Conservation (phyloP, 208 protist genomes). For the Leishmania aethiopica region DNA sequence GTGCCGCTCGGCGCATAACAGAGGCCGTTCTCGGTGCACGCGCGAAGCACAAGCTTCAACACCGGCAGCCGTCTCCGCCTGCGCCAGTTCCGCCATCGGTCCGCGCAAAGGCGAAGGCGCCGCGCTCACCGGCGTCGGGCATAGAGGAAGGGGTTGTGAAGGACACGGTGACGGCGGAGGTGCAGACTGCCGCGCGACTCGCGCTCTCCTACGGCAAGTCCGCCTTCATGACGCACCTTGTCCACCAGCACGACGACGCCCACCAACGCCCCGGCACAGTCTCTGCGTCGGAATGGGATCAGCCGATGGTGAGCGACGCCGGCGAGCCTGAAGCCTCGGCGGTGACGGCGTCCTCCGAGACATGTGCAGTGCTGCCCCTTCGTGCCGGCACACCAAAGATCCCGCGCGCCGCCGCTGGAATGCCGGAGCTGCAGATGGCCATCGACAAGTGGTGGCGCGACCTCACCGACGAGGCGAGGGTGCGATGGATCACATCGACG, state of each 20-base stretch:
- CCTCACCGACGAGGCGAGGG: slow-evolving; percentile 5
- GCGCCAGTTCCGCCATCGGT: slow-evolving; percentile 1
- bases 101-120: not conserved
- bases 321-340: not conserved
- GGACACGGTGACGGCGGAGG: not conserved
- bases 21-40: slow-evolving; percentile 19
- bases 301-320: slow-evolving; percentile 5
- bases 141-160: not conserved
- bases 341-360: not conserved
- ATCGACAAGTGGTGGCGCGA: slow-evolving; percentile 18
- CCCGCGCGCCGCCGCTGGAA: slow-evolving; percentile 6
- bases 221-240: slow-evolving; percentile 34
- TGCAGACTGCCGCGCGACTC: slow-evolving; percentile 7
- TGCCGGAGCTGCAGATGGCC: slow-evolving; percentile 4
- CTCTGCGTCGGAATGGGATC: slow-evolving; percentile 21
- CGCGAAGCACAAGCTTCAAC: not conserved
- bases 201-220: slow-evolving; percentile 32
- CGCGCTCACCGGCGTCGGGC: not conserved
- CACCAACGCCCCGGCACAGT: slow-evolving; percentile 7
- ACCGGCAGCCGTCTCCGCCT: not conserved
- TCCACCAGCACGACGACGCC: slow-evolving; percentile 29
- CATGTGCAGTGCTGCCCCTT: not conserved
- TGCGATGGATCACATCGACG: slow-evolving; percentile 30
- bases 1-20: slow-evolving; percentile 16
- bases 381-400: not conserved